Evolutionary conservation across 306 rosid genomes (phyloP).

Genomic region (Hylodesmum podocarpum): DNA sequence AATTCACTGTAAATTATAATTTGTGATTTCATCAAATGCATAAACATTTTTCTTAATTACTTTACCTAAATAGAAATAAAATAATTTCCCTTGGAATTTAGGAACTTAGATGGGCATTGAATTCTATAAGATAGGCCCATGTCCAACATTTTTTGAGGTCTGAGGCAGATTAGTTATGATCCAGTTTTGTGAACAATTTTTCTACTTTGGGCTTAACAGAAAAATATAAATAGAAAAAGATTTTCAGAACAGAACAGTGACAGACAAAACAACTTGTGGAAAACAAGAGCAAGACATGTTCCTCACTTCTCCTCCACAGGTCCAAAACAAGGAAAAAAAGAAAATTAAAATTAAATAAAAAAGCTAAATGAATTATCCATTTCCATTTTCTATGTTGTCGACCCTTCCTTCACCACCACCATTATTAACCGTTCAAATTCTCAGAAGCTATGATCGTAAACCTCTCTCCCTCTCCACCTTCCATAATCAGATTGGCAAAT

Average conservation of each 20-base stretch:
- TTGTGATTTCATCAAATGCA: too few species aligned
- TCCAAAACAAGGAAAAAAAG: constrained; percentile 20
- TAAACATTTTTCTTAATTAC: too few species aligned
- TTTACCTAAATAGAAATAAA: too few species aligned
- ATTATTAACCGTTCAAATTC: background rate
- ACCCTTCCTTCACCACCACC: constrained; percentile 33
- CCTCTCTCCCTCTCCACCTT: constrained; percentile 64
- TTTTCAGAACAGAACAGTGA: background rate
- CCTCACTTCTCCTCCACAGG: constrained; percentile 75
- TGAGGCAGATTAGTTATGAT: background rate
- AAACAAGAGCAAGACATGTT: constrained; percentile 39
- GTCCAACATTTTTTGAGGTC: background rate
- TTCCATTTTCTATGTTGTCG: constrained; percentile 31
- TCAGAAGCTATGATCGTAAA: constrained; percentile 63
- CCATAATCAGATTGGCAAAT: constrained; percentile 52
- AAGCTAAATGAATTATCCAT: constrained; percentile 58
- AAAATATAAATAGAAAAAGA: background rate
- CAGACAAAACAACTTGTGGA: constrained; percentile 33
- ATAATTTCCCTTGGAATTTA: too few species aligned
- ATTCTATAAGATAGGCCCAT: background rate
- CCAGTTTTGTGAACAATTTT: background rate
- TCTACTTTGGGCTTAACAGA: background rate
- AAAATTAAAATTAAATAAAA: background rate
- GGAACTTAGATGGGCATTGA: background rate
- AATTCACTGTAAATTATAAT: too few species aligned